Evolutionary conservation across 2,329 filamentous ascomycete species (phyloP).

Genomic region (Chaetothyriales sp.): DNA sequence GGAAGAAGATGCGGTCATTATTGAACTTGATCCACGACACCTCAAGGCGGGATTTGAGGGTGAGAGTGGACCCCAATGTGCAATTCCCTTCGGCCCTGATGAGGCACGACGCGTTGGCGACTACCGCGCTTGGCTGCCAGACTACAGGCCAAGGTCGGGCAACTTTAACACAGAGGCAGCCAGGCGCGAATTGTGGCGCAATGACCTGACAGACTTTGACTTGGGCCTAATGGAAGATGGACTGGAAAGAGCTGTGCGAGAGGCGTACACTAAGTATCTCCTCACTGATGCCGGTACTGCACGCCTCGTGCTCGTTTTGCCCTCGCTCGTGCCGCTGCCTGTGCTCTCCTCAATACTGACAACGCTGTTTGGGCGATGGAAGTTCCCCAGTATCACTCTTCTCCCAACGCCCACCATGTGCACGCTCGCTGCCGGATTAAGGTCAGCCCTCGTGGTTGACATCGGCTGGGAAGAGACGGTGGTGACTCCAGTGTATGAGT

Average conservation of each 20-base stretch:
- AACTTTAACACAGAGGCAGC: conserved; percentile 32
- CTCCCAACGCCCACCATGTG: conserved; percentile 64
- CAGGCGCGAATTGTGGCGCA: conserved; percentile 58
- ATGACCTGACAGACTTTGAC: conserved; percentile 60
- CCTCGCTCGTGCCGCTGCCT: conserved; percentile 62
- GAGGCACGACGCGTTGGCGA: conserved; percentile 67
- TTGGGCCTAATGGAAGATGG: conserved; percentile 72
- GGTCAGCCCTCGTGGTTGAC: conserved; percentile 77
- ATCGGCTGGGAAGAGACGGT: conserved; percentile 86
- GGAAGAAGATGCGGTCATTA: conserved; percentile 72
- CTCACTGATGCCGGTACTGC: conserved; percentile 51
- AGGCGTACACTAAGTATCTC: conserved; percentile 66
- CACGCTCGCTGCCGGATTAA: conserved; percentile 64
- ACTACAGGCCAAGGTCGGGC: conserved; percentile 35
- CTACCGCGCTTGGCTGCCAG: conserved; percentile 56
- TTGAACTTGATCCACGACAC: conserved; percentile 70
- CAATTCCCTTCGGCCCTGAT: conserved; percentile 59
- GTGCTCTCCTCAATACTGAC: conserved; percentile 63
- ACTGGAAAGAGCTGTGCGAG: conserved; percentile 67
- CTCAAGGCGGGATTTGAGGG: conserved; percentile 77
- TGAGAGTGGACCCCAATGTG: conserved; percentile 60
- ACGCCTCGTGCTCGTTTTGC: conserved; percentile 60
- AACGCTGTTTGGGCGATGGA: conserved; percentile 67
- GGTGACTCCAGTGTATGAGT: conserved; percentile 80
- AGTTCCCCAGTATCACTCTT: conserved; percentile 66